Evolutionary conservation across 2,329 filamentous ascomycete species (phyloP).

Genomic region (Teratosphaeria destructans): DNA sequence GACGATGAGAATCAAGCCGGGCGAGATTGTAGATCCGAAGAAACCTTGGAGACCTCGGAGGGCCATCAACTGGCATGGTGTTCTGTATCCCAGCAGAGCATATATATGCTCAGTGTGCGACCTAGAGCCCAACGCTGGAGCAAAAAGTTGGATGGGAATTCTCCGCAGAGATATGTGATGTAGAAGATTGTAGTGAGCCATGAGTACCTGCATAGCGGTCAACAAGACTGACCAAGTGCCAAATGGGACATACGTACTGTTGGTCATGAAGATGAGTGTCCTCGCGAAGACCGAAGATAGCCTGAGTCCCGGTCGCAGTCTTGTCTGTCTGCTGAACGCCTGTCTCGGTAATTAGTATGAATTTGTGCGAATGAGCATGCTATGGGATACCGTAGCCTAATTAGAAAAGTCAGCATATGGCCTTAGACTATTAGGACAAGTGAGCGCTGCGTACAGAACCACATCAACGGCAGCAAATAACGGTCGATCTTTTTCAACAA

Average conservation of each 20-base stretch:
- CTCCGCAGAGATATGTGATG: conserved; percentile 30
- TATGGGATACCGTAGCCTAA: not conserved
- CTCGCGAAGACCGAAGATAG: conserved; percentile 43
- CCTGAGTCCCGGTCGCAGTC: conserved; percentile 28
- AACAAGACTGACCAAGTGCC: conserved; percentile 4
- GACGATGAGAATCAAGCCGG: conserved; percentile 27
- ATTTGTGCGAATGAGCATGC: not conserved
- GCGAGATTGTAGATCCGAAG: conserved; percentile 29
- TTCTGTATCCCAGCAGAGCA: conserved; percentile 22
- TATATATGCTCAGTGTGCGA: conserved; percentile 26
- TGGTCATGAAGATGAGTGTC: conserved; percentile 27
- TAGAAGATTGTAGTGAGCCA: conserved; percentile 31
- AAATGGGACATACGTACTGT: conserved; percentile 29
- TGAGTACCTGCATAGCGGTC: not conserved
- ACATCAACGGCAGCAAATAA: conserved; percentile 39
- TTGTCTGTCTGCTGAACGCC: conserved; percentile 42
- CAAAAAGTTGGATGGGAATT: conserved; percentile 27
- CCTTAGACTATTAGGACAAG: not conserved
- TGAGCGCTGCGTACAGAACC: conserved; percentile 24
- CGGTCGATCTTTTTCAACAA: conserved; percentile 31
- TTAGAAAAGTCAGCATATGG: not conserved
- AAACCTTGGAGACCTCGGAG: conserved; percentile 28
- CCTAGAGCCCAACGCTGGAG: conserved; percentile 28
- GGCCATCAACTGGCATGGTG: conserved; percentile 21
- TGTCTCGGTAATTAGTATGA: conserved; percentile 17